Evolutionary conservation across 768 basidiomycete species (phyloP).

Genomic region (Kondoa malvinella): DNA sequence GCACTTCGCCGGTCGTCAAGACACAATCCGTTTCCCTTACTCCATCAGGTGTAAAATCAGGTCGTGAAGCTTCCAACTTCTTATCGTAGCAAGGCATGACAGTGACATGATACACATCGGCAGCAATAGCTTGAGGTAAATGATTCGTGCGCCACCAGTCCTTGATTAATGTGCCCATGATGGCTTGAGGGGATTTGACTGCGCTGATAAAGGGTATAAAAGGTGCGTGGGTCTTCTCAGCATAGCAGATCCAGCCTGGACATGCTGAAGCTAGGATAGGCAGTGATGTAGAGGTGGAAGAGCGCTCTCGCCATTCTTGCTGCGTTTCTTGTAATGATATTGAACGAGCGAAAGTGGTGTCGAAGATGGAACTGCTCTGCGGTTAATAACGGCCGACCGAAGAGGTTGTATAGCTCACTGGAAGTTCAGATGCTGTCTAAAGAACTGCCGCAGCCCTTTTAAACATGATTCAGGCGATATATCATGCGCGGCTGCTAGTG

Average conservation of each 20-base stretch:
- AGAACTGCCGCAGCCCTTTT: slow-evolving; percentile 34
- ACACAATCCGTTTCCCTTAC: slow-evolving; percentile 95
- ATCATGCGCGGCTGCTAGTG: slow-evolving; percentile 45
- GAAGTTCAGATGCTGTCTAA: slow-evolving; percentile 25
- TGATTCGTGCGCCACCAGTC: slow-evolving; percentile 45
- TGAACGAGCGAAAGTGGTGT: slow-evolving; percentile 88
- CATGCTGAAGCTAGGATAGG: slow-evolving; percentile 94
- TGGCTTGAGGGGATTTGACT: slow-evolving; percentile 82
- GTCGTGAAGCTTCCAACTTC: slow-evolving; percentile 89
- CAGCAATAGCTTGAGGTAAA: slow-evolving; percentile 45
- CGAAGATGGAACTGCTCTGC: slow-evolving; percentile 46
- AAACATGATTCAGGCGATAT: slow-evolving; percentile 43
- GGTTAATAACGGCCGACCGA: neutral
- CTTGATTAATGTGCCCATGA: slow-evolving; percentile 88
- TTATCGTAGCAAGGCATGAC: slow-evolving; percentile 99
- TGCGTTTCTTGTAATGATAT: slow-evolving; percentile 65
- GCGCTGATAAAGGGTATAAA: slow-evolving; percentile 76
- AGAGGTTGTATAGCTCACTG: slow-evolving; percentile 8
- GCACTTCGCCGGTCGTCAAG: slow-evolving; percentile 86
- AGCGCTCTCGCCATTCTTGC: slow-evolving; percentile 43
- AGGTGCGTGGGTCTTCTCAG: slow-evolving; percentile 89
- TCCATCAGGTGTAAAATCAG: slow-evolving; percentile 70
- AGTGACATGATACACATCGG: slow-evolving; percentile 82
- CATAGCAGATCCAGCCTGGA: slow-evolving; percentile 98
- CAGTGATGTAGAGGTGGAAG: slow-evolving; percentile 33